phyloP scores from a whole-genome alignment of 306 rosid species.

The Dicorynia guianensis region DNA sequence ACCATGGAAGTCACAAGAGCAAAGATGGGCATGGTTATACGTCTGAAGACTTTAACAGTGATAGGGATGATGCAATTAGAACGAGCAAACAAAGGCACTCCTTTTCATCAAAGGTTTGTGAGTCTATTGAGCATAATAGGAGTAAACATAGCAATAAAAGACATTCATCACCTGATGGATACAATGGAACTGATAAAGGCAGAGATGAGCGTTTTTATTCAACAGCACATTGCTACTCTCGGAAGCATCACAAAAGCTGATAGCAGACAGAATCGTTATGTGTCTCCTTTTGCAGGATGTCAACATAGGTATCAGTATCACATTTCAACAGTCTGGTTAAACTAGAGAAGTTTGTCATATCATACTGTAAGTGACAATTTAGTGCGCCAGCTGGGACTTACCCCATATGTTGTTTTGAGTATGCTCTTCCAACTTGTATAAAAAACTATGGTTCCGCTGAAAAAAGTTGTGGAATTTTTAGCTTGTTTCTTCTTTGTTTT shows the following conservation, averaged over 20 bases:
- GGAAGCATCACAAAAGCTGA: constrained; percentile 36
- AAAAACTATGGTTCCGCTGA: background rate
- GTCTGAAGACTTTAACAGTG: constrained; percentile 45
- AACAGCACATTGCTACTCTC: constrained; percentile 37
- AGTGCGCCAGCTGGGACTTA: constrained; percentile 13
- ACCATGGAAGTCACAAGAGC: constrained; percentile 38
- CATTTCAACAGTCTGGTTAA: background rate
- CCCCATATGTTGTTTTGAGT: background rate
- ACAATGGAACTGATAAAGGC: constrained; percentile 37
- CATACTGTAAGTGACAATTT: background rate
- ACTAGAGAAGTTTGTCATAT: background rate
- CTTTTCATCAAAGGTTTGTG: constrained; percentile 13
- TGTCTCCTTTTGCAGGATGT: constrained; percentile 27
- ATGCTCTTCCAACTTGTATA: background rate
- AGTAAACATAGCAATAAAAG: constrained; percentile 42
- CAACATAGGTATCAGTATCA: background rate
- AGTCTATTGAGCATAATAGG: constrained; percentile 30
- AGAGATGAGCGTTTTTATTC: constrained; percentile 40
- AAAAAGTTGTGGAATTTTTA: background rate
- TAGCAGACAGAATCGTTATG: constrained; percentile 16
- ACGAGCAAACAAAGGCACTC: constrained; percentile 29
- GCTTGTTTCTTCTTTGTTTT: background rate
- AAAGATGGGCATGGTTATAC: constrained; percentile 36
- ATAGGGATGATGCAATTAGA: constrained; percentile 38
- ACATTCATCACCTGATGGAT: constrained; percentile 27